These are phyloP conservation scores for Globisporangium yorkense DNA, from an alignment of 352 stramenopile species.

Conservation along the genomic window DNA sequence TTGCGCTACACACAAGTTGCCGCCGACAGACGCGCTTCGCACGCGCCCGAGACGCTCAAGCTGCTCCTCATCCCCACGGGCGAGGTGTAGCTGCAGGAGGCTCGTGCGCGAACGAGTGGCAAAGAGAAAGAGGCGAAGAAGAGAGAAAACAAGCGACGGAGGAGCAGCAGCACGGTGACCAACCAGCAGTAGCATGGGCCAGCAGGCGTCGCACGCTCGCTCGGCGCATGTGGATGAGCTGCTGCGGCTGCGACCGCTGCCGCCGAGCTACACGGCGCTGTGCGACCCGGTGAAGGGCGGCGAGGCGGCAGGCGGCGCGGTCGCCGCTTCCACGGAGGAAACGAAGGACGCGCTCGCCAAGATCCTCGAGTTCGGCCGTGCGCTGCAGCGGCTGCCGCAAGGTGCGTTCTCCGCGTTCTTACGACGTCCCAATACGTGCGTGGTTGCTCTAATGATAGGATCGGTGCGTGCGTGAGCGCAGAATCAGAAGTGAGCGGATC, in stretches of 20 bases:
- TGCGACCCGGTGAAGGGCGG: conserved; percentile 52
- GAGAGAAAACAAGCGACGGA: background rate
- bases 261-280: conserved; percentile 46
- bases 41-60: too few relatives aligned
- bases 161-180: background rate
- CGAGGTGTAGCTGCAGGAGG: too few relatives aligned
- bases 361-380: conserved; percentile 62
- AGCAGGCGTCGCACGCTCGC: conserved; percentile 35
- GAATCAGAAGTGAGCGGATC: conserved; percentile 30
- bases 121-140: background rate
- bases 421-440: background rate
- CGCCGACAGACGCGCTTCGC: too few relatives aligned
- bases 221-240: conserved; percentile 1
- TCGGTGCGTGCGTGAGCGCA: conserved; percentile 1
- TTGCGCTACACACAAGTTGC: too few relatives aligned
- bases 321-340: conserved; percentile 34
- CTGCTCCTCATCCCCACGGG: too few relatives aligned
- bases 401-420: conserved; percentile 13
- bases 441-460: background rate
- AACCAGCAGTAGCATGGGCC: conserved; percentile 33
- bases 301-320: conserved; percentile 24
- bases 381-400: conserved; percentile 51
- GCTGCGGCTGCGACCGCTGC: conserved; percentile 16
- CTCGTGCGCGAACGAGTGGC: too few relatives aligned
- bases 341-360: conserved; percentile 57